Base-by-base conservation (phyloP, 2,329 filamentous ascomycete genomes). In the Monascus ruber region DNA sequence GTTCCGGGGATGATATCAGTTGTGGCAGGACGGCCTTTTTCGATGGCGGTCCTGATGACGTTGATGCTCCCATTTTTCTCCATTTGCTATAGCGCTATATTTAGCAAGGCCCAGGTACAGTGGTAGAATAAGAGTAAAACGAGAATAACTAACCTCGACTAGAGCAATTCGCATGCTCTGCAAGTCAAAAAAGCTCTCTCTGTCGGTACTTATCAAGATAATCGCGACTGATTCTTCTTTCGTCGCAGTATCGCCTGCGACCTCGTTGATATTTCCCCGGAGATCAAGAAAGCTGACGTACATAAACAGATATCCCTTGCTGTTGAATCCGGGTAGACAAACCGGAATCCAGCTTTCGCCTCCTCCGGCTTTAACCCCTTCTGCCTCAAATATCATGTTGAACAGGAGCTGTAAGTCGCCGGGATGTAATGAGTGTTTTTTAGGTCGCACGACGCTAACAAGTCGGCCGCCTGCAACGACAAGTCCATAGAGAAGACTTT, bases 381-480 rank as follows among this genome's bases (percentile, higher is more conserved):
- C 85, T 2, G 89, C 91, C 65, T 94, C 88, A 53, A 98, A 98
- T 2, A 98, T 77, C 93, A 98, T 98, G 57, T 96, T 96, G 72
- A 98, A 98, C 44, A 98, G 88, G 34, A 98, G 75, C 55, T 95
- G 89, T 24, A 98, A 72, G 58, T 98, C 91, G 46, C 88, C 89
- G 0, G 93, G 91, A 52, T 98, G 93, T 2, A 98, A 72, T 0
- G 88, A 95, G 61, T 98, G 91, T 42, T 91, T 85, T 50, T 93
- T 88, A 5, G 93, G 93, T 31, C 91, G 75, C 10, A 96, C 83
- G 31, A 98, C 93, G 56, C 88, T 95, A 47, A 98, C 91, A 5
- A 98, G 79, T 53, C 83, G 82, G 4, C 88, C 89, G 8, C 88
- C 87, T 4, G 91, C 91, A 10, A 95, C 89, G 43, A 98, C 81